A percentile compares a stretch with the other conserved stretches of the same genome.
phyloP scores from a whole-genome alignment of 2,329 filamentous ascomycete genomes.

The Aspergillus brunneoviolaceus region DNA sequence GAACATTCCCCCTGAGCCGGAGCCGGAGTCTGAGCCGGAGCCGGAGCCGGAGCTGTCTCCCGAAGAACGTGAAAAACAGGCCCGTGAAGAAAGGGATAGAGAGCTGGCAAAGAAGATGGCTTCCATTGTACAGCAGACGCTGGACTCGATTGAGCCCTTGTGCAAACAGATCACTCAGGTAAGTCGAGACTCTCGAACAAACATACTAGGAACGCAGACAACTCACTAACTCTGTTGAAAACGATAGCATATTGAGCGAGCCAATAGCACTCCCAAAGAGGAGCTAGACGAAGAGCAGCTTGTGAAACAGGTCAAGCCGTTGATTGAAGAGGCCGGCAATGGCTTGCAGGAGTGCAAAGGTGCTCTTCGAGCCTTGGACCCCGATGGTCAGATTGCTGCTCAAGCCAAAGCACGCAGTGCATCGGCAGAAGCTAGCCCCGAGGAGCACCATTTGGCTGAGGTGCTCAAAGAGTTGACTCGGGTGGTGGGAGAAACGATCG shows the following conservation, averaged over 20 bases:
- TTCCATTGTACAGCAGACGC: constrained; percentile 69
- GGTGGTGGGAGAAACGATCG: constrained; percentile 77
- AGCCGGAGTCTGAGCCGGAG: constrained; percentile 15
- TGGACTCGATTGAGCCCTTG: constrained; percentile 81
- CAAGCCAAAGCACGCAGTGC: constrained; percentile 79
- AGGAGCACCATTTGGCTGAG: constrained; percentile 82
- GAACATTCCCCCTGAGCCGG: constrained; percentile 49
- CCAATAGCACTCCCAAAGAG: constrained; percentile 77
- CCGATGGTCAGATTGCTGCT: constrained; percentile 79
- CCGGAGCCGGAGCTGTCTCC: constrained; percentile 5
- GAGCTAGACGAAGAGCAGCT: constrained; percentile 87
- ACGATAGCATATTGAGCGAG: constrained; percentile 68
- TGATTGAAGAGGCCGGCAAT: constrained; percentile 80
- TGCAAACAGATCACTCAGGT: constrained; percentile 82
- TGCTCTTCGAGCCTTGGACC: constrained; percentile 80
- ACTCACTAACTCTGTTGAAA: not conserved
- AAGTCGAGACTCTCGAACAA: constrained; percentile 32
- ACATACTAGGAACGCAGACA: constrained; percentile 12
- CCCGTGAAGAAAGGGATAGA: constrained; percentile 64
- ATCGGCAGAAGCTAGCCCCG: constrained; percentile 71
- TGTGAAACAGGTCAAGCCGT: constrained; percentile 79
- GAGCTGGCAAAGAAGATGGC: constrained; percentile 77
- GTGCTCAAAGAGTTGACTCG: constrained; percentile 79
- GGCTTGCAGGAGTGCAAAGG: constrained; percentile 89
- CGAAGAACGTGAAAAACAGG: constrained; percentile 48